Evolutionary conservation across 1,139 yeast species (phyloP).

Genomic region (Blastobotrys illinoisensis): DNA sequence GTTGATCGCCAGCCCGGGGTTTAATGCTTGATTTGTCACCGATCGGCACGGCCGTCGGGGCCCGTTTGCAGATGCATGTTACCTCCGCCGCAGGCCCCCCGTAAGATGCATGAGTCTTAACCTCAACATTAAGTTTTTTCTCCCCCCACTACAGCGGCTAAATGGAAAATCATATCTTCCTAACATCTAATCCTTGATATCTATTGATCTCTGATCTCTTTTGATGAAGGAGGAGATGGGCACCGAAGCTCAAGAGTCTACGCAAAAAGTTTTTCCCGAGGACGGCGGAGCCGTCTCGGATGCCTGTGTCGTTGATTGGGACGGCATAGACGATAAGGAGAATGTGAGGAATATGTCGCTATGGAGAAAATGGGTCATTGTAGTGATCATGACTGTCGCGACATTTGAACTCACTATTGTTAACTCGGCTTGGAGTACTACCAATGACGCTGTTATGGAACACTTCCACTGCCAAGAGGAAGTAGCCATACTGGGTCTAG

Average conservation of each 20-base stretch:
- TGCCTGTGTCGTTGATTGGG: constrained; percentile 21
- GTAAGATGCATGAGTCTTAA: not conserved
- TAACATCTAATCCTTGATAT: not conserved
- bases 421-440: constrained; percentile 57
- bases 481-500: constrained; percentile 44
- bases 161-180: not conserved
- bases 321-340: constrained; percentile 43
- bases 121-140: not conserved
- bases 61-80: not conserved
- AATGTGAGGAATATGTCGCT: constrained; percentile 41
- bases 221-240: not conserved
- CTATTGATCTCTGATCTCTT: no score
- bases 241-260: not conserved
- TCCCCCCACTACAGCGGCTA: not conserved
- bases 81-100: no score
- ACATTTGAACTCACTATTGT: constrained; percentile 44
- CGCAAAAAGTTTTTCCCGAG: not conserved
- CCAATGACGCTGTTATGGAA: constrained; percentile 41
- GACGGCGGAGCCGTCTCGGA: not conserved
- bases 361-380: constrained; percentile 47
- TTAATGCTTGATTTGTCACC: not conserved
- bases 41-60: not conserved
- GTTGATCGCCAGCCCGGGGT: not conserved
- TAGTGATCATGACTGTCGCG: constrained; percentile 46
- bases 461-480: constrained; percentile 15